Evolutionary conservation across 768 basidiomycete species (phyloP), one percentile per base, ranked within the genome.

Genomic region (Serendipita sp.): DNA sequence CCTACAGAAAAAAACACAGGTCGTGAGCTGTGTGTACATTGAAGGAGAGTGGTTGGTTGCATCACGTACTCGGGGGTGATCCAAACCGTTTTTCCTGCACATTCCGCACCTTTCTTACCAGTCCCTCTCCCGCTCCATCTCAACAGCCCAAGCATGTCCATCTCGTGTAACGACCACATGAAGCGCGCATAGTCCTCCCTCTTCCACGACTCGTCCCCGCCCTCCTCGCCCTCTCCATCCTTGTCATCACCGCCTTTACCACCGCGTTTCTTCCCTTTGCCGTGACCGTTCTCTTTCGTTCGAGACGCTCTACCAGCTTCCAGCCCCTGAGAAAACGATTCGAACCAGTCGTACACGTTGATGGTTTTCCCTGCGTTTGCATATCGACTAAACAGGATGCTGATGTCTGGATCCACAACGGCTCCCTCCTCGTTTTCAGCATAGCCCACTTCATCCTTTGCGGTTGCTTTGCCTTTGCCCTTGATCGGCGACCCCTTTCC

Each of bases 301-400:
- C 7, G 14, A 34, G 38, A 14, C 14, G 38, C 7, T 48, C 45
- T 71, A 72, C 86, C 86, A 0, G 73, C 74, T 69, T 88, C 87
- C 61, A 91, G 71, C 33, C 81, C 84, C 22, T 76, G 71, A 33
- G 80, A 77, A 70, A 92, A 93, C 24, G 85, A 80, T 66, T 88
- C 83, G 68, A 83, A 90, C 90, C 89, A 91, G 71, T 93, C 90
- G 70, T 87, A 90, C 1, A 90, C 79, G 69, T 92, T 92, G 72
- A 92, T 82, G 81, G 86, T 80, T 73, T 79, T 84, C 48, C 87
- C 88, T 51, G 86, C 85, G 67, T 90, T 84, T 44, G 84, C 76
- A 72, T 90, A 92, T 22, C 88, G 78, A 51, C 74, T 75, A 74
- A 91, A 88, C 14, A 91, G 74, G 63, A 91, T 86, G 67, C 81